Base-by-base conservation (phyloP, 768 basidiomycete genomes). In the Nidularia pulvinata region DNA sequence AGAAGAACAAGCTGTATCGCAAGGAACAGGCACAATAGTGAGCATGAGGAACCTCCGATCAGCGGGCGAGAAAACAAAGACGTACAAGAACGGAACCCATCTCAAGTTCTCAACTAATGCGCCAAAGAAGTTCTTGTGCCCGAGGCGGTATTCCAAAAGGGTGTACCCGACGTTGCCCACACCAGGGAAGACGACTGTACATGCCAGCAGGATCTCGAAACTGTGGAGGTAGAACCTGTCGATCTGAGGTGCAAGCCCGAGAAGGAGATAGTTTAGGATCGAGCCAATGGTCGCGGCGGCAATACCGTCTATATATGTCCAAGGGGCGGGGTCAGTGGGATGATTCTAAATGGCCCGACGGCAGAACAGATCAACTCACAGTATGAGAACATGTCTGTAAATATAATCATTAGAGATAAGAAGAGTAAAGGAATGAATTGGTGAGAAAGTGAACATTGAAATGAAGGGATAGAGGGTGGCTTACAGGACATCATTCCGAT, bases 201-300 rank as follows among this genome's bases (percentile, higher is more conserved):
- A 89, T 13, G 89, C 88, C 33, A 91, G 77, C 66, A 88, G 84
- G 60, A 91, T 88, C 65, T 92, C 90, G 64, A 91, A 91, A 59
- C 81, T 83, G 72, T 89, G 87, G 57, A 90, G 73, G 73, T 92
- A 92, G 71, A 86, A 91, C 33, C 77, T 75, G 59, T 92, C 89
- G 30, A 90, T 75, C 36, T 83, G 75, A 44, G 86, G 78, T 54
- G 72, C 81, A 56, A 88, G 84, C 0, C 90, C 89, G 49, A 92
- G 87, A 32, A 91, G 66, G 51, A 87, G 74, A 67, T 90, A 92
- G 72, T 92, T 92, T 59, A 91, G 62, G 42, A 89, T 65, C 1
- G 80, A 81, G 33, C 89, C 85, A 11, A 88, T 67, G 4, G 83
- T 79, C 1, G 88, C 81, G 22, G 83, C 85, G 4, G 90, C 84